phyloP scores from a whole-genome alignment of 177 flowering plant species.

The Vitis hybrid region DNA sequence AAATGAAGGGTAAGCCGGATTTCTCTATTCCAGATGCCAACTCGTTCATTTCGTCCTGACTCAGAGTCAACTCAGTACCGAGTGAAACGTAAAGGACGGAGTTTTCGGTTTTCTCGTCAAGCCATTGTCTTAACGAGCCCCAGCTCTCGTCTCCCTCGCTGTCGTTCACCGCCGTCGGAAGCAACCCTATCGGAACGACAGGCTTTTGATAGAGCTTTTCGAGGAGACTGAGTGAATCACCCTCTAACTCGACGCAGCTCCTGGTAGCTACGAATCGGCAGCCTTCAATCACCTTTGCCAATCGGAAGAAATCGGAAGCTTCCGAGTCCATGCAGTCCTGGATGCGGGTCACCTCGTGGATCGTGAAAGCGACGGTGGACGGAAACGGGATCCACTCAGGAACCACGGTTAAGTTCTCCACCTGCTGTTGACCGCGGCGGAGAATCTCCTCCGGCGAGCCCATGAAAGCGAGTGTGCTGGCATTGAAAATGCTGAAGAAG shows the following conservation, averaged over 20 bases:
- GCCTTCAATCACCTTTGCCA: constrained; percentile 1
- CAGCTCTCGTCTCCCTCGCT: background rate
- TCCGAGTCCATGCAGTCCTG: background rate
- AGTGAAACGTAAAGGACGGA: constrained; percentile 33
- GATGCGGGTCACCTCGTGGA: background rate
- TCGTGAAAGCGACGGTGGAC: background rate
- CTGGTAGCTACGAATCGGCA: constrained; percentile 7
- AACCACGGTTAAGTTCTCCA: background rate
- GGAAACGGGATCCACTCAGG: constrained; percentile 11
- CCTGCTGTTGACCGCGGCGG: background rate
- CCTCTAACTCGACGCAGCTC: constrained; percentile 10
- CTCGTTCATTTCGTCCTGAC: constrained; percentile 24
- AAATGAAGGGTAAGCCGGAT: constrained; percentile 23
- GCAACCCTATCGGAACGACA: constrained; percentile 22
- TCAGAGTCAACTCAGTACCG: constrained; percentile 33
- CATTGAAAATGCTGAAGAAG: background rate
- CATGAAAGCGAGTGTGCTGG: background rate
- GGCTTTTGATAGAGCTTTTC: constrained; percentile 16
- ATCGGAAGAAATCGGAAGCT: background rate
- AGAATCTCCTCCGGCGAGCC: background rate
- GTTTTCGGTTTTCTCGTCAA: constrained; percentile 6
- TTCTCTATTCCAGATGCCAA: constrained; percentile 34
- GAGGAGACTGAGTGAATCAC: constrained; percentile 6
- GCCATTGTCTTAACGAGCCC: constrained; percentile 11
- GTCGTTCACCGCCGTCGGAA: constrained; percentile 10